Base-by-base conservation (phyloP, 352 stramenopile genomes). In the Globisporangium ultimum region DNA sequence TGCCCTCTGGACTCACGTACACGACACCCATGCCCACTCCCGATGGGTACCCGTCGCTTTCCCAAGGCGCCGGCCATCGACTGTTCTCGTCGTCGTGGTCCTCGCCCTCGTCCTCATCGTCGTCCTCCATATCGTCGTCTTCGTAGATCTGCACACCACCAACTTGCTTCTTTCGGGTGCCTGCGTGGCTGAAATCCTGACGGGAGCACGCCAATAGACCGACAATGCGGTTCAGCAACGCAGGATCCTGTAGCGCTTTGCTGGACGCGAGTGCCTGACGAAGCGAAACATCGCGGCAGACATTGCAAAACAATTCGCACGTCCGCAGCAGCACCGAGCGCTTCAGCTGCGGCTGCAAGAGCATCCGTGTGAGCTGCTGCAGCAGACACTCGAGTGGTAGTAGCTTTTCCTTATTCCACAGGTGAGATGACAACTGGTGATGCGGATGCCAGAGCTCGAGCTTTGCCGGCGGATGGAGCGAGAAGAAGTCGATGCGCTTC, bases 21-120 rank as follows among this genome's bases (percentile, higher is more conserved):
- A 93, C 82, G 24, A 91, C 74, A 41, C 84, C 84, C 76, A 93
- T 89, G 40, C 81, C 81, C 7, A 89, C 63, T 20, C 81, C 78
- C 2, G 78, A 89, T 0, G 80, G 74, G 20, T 86, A 62, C 5
- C 79, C 79, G 38, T 91, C 78, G 61, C 73, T 91, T 48, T 93
- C 83, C 83, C 83, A 93, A 8, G 83, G 80, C 24, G 78, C 83
- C 0, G 83, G 80, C 83, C 83, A 93, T 18, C 75, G 71, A 34
- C 71, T 80, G 43, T 50, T 68, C 18, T 78, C 77, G 46, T 87
- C 77, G 13, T 88, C 68, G 6, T 76, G 78, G 38, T 78, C 70
- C 28, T 79, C 68, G 42, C 76, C 70, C 8, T 88, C 79, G 49
- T 85, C 70, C n/a, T 81, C 76, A 5, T 80, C 74, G 38, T 87